Base-by-base conservation (phyloP, 2,329 filamentous ascomycete genomes). In the Penicillium sp. region DNA sequence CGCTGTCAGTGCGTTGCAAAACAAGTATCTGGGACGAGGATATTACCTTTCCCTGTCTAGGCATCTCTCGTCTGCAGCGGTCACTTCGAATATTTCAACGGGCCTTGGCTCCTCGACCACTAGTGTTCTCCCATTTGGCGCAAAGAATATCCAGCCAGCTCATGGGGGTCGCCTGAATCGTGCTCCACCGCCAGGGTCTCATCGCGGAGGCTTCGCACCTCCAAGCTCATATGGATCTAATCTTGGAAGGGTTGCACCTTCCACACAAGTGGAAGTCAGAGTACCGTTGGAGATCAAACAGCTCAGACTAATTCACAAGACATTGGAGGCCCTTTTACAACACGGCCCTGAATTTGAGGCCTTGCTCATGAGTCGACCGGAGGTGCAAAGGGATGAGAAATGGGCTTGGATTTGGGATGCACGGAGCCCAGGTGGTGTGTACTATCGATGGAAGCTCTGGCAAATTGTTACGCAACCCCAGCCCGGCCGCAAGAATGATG, bases 401-500 rank as follows among this genome's bases (percentile, higher is more conserved):
- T 98, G 93, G 87, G 90, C 92, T 0, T 99, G 93, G 90, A 81
- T 99, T 5, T 99, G 91, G 88, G 89, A 98, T 72, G 84, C 92
- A 21, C 84, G 87, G 63, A 93, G 87, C 68, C 81, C 83, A 60
- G 92, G 87, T 26, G 93, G 89, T 16, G 84, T 96, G 16, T 99
- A 93, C 84, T 98, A 98, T 74, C 87, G 95, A 44, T 98, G 91
- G 90, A 86, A 91, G 45, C 71, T 98, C 45, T 97, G 93, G 90
- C 87, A 95, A 65, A 82, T 93, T 9, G 80, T 93, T n/a, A 92
- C 90, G 1, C 87, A 87, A 4, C 81, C 82, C 1, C 87, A 87
- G 5, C 81, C 82, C 0, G 78, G 82, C 31, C 42, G 39, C 21
- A 37, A 27, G n/a, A 46, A 21, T 16, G 13, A 53, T 10, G 29